Evolutionary conservation across 2,329 filamentous ascomycete genomes (phyloP).

Genomic region (Fusarium sp.): DNA sequence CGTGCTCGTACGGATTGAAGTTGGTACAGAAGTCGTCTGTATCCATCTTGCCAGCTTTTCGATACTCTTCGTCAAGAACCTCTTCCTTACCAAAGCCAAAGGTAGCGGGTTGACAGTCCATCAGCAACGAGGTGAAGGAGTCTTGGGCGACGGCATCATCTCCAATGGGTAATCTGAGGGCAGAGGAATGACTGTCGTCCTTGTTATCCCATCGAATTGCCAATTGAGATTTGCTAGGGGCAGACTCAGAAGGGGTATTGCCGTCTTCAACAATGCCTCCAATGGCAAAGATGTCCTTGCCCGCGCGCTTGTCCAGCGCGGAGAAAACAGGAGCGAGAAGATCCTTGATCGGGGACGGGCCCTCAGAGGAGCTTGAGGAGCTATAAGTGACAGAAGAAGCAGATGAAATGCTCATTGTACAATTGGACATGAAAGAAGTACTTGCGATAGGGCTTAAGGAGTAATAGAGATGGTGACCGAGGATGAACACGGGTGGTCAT

Average conservation of each 20-base stretch:
- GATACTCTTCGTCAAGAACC: slow-evolving; percentile 66
- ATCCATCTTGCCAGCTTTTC: slow-evolving; percentile 69
- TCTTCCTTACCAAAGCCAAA: slow-evolving; percentile 64
- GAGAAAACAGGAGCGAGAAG: slow-evolving; percentile 11
- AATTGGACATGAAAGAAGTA: accelerated
- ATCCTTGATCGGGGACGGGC: accelerated
- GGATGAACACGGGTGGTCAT: neutral
- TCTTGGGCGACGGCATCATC: neutral
- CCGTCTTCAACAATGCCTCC: slow-evolving; percentile 4
- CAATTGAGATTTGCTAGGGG: neutral
- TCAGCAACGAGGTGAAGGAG: neutral
- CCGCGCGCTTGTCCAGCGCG: neutral
- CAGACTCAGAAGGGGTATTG: accelerated
- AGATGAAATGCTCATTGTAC: neutral
- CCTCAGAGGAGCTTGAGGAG: accelerated
- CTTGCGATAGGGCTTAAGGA: neutral
- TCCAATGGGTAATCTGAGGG: neutral
- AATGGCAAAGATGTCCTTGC: slow-evolving; percentile 27
- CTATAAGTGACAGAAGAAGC: neutral
- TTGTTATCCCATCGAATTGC: slow-evolving; percentile 14
- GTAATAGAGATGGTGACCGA: neutral
- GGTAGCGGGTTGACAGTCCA: slow-evolving; percentile 58
- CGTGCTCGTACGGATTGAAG: slow-evolving; percentile 66
- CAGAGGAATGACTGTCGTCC: accelerated
- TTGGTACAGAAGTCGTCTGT: slow-evolving; percentile 60